Evolutionary conservation across 192 early-diverging fungal species (phyloP), one percentile per base, ranked within the genome.

Genomic region (Fimicolochytrium jonesii): DNA sequence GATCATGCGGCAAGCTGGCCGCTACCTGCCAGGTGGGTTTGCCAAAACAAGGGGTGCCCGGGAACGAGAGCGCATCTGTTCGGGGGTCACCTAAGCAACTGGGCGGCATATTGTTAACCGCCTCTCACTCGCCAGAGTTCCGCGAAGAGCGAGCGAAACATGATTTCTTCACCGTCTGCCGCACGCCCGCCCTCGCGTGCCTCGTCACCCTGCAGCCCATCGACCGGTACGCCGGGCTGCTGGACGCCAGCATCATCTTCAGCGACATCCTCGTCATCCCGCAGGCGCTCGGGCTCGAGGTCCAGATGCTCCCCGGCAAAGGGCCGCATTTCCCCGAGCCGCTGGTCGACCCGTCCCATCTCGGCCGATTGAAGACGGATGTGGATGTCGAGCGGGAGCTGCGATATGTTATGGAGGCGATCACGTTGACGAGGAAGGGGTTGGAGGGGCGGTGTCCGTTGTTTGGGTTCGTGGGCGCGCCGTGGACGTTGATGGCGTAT

Each of bases 401-500:
- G 22, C 78, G 80, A 33, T 97, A 97, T 68, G 96, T 97, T 28
- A 92, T 88, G 71, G 89, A 92, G 33, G 96, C 96, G 25, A 88
- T 99, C 58, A 93, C 92, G 20, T 81, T 95, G 76, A 95, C 96
- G 4, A 83, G 96, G 39, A 84, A 87, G 57, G 76, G 74, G 53
- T 82, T 99, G 18, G 76, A 82, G 7, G 94, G 94, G 47, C 82
- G 89, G 37, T 90, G 92, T 13, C 94, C 96, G 36, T 77, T 99
- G 64, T 85, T 93, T 69, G 96, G 96, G 15, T 99, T 99, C 65
- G 83, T 84, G n/a, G 96, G 96, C 18, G 92, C 92, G 0, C 96
- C 96, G 5, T 99, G 96, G 96, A 99, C 96, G 26, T 78, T 99
- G 43, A 90, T 97, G 90, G 91, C 92, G 7, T 99, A 99, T 66